Evolutionary conservation across 2,329 filamentous ascomycete genomes (phyloP), one percentile per base, ranked within the genome.

Genomic region (Trichoderma endophyticum): DNA sequence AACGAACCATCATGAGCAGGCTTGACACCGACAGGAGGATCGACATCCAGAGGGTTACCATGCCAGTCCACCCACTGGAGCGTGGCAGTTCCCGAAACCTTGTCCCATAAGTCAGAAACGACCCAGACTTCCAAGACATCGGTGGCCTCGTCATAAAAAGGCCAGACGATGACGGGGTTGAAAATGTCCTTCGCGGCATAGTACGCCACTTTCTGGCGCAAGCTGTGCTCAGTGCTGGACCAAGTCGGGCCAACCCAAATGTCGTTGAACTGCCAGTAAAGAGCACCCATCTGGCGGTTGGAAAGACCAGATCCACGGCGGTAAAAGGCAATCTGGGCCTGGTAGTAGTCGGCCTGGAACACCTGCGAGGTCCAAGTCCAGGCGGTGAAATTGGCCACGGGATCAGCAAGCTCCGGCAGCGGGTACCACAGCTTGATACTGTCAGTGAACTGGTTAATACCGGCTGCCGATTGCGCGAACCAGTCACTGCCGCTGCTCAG

Each of bases 251-350:
- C 88, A 73, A 89, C 87, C 88, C 88, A 90, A 72, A 89, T 86
- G 76, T 91, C 89, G 75, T 91, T 88, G 1, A 91, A 81, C 75
- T 91, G 89, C 89, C 89, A 91, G 77, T 90, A 91, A 6, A 91
- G 77, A 18, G 83, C 85, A 0, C 89, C 89, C 2, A 91, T 82
- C 74, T 90, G 88, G 0, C 88, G 82, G 72, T 91, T 85, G 0
- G 84, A 85, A 74, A 85, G 77, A 0, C 88, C 89, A 30, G 86
- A 88, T 0, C 89, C 89, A 4, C 86, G 82, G 3, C 89, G 84
- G 75, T 91, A 91, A 79, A 88, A 90, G 64, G 87, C 83, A 14
- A 91, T 90, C 77, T 91, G 84, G 3, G 81, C 84, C 54, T 85
- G 86, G 78, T 91, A 90, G 77, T 87, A 87, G 73, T 90, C 88